Base-by-base conservation (phyloP, 2,329 filamentous ascomycete genomes). In the Nakataea oryzae region DNA sequence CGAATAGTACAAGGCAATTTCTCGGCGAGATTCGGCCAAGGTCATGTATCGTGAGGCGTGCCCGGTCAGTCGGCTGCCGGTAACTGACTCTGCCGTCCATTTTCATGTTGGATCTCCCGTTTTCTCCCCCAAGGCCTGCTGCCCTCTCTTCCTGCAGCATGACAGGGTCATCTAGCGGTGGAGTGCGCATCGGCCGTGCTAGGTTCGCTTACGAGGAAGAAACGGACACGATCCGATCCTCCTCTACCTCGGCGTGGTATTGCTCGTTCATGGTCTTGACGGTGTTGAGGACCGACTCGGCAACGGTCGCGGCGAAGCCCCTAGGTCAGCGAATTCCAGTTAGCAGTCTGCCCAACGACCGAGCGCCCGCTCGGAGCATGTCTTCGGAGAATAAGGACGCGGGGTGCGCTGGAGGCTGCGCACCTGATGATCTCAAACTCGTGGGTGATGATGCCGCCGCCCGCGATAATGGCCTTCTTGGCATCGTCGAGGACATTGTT, bases 361-460 rank as follows among this genome's bases (percentile, higher is more conserved):
- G 41, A 47, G 30, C 56, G 24, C n/a, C n/a, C n/a, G n/a, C n/a
- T n/a, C n/a, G n/a, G n/a, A n/a, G n/a, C n/a, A n/a, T n/a, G 41
- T 13, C n/a, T 34, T 26, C 55, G 21, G 17, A 54, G 21, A 27
- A 13, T 27, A 57, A 26, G 2, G 41, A n/a, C 24, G 41, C 41
- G 41, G 41, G n/a, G 24, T n/a, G 41, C 41, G 41, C 41, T n/a
- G 41, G 41, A n/a, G 41, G 24, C n/a, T 27, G 67, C 86, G 72
- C 81, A 91, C 88, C 85, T 84, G 74, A 87, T 83, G 63, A 86
- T 71, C 58, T 77, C 76, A 74, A 91, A 95, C 70, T 87, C 83
- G 76, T 96, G 91, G 27, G 89, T 95, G 68, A 96, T 91, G 59
- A 83, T 75, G 54, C 90, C 91, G 59, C 90, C 90, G 54, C 86